Evolutionary conservation across 371 early-diverging fungal species (phyloP).

Genomic region (Funneliformis caledonium): DNA sequence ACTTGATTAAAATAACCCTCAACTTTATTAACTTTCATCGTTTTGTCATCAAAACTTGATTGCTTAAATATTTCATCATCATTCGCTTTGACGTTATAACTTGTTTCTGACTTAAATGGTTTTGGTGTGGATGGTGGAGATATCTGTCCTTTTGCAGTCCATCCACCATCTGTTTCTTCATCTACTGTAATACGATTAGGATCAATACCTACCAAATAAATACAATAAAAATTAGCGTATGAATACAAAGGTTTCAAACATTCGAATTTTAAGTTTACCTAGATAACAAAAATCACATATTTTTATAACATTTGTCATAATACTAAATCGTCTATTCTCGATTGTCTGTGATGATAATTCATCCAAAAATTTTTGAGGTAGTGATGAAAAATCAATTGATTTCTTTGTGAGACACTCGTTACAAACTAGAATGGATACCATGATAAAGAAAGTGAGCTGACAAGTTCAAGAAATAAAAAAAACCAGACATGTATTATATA

Average conservation of each 20-base stretch:
- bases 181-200: slow-evolving; percentile 15
- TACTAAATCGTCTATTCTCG: background rate
- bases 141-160: slow-evolving; percentile 15
- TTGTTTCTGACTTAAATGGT: too few relatives aligned
- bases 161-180: slow-evolving; percentile 21
- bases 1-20: too few relatives aligned
- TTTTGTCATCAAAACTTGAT: too few relatives aligned
- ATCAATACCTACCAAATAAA: slow-evolving; percentile 25
- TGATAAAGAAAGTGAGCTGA: background rate
- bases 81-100: too few relatives aligned
- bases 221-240: background rate
- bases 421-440: slow-evolving; percentile 17
- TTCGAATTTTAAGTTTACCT: slow-evolving; percentile 3
- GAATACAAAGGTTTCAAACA: background rate
- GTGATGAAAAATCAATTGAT: slow-evolving; percentile 18
- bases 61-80: too few relatives aligned
- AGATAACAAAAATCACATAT: slow-evolving; percentile 39
- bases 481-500: too few relatives aligned
- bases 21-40: too few relatives aligned
- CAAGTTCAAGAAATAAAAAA: background rate
- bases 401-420: slow-evolving; percentile 39
- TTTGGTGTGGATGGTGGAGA: slow-evolving; percentile 11
- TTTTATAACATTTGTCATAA: background rate
- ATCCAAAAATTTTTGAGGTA: slow-evolving; percentile 19
- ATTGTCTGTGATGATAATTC: background rate